Percentiles rank a stretch among this genome's conserved stretches.
phyloP scores from a whole-genome alignment of 305 asterid species.

The Salvia sclarea region DNA sequence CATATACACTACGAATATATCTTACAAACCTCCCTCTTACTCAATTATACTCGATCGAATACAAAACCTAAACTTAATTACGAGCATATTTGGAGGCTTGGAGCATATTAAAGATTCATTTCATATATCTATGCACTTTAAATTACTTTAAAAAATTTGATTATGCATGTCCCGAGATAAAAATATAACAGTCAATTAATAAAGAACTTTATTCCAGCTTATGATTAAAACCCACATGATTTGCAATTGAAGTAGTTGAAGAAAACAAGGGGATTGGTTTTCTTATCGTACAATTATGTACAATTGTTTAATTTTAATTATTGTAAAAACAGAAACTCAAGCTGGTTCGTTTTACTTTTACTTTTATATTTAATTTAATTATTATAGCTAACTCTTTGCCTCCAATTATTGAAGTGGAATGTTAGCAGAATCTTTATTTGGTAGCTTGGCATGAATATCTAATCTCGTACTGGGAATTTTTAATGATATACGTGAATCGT shows the following conservation, averaged over 20 bases:
- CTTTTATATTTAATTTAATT: no score
- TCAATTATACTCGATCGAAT: no score
- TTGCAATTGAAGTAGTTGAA: conserved; percentile 15
- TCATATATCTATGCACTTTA: no score
- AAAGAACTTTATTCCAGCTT: conserved; percentile 23
- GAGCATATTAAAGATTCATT: no score
- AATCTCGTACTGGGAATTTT: no score
- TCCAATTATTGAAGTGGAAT: background rate
- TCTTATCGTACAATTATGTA: conserved; percentile 34
- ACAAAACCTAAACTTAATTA: no score
- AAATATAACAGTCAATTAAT: background rate
- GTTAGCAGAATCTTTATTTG: background rate
- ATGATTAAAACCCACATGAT: conserved; percentile 22
- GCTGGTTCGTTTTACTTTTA: no score
- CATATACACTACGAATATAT: no score
- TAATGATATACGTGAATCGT: background rate
- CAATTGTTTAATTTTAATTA: background rate
- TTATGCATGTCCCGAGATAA: background rate
- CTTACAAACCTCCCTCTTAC: no score
- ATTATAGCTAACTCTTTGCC: no score
- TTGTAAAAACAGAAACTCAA: background rate
- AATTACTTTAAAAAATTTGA: background rate
- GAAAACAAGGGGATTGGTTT: background rate
- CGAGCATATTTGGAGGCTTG: no score
- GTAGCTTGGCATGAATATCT: no score